phyloP scores from a whole-genome alignment of 345 rosid genomes.

The Balakata baccata region DNA sequence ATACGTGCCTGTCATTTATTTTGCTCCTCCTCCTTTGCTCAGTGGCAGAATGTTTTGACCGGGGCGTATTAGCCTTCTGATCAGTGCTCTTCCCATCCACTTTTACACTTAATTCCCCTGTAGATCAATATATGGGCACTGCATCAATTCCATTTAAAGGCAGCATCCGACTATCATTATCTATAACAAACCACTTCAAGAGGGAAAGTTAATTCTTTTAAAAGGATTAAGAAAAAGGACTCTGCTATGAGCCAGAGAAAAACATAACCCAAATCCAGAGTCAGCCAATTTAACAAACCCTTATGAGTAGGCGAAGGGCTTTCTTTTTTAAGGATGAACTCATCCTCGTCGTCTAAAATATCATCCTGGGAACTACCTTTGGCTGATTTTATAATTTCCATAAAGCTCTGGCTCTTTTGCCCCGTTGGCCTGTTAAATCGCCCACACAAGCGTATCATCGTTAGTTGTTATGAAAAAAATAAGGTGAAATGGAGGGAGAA shows the following conservation, averaged over 20 bases:
- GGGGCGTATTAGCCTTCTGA: constrained; percentile 74
- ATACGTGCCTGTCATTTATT: constrained; percentile 78
- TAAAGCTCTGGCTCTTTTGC: constrained; percentile 69
- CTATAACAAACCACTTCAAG: neutral
- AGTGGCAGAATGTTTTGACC: constrained; percentile 97
- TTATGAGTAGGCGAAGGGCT: constrained; percentile 46
- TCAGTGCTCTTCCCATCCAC: constrained; percentile 63
- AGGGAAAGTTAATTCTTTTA: neutral
- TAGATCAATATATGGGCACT: neutral
- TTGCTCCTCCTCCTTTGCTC: constrained; percentile 98
- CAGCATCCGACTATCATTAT: neutral
- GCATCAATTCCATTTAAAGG: neutral
- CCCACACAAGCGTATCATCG: neutral
- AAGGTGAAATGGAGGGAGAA: neutral
- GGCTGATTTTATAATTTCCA: constrained; percentile 85
- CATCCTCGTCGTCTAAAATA: constrained; percentile 74
- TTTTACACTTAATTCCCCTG: constrained; percentile 64
- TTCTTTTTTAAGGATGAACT: constrained; percentile 65
- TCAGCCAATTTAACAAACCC: constrained; percentile 36
- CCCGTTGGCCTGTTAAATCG: constrained; percentile 51
- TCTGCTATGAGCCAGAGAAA: too few species aligned
- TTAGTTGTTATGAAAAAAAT: neutral
- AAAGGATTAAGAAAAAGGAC: too few species aligned
- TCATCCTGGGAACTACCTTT: constrained; percentile 58
- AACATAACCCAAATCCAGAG: neutral